Conservation (phyloP, 352 stramenopile species). For the Stephanocyclus meneghinianus region DNA sequence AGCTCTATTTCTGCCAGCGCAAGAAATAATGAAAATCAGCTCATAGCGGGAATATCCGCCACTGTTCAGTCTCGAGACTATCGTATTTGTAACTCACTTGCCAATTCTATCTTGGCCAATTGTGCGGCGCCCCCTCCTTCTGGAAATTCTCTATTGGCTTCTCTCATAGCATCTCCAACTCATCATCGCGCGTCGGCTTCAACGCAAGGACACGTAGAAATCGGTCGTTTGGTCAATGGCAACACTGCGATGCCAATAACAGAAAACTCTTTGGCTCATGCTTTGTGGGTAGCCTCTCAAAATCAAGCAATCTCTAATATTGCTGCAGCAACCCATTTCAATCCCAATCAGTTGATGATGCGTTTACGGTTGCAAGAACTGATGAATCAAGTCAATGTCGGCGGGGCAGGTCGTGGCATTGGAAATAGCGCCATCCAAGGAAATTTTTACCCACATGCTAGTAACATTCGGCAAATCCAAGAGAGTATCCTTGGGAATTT, state of each 20-base stretch:
- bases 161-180: neutral
- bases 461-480: too few species aligned
- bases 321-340: neutral
- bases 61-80: neutral
- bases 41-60: neutral
- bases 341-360: neutral
- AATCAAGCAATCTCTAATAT: neutral
- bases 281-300: neutral
- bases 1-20: neutral
- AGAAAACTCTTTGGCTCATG: neutral
- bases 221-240: neutral
- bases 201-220: neutral
- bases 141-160: neutral
- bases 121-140: neutral
- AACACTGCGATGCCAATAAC: neutral
- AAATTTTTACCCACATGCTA: neutral
- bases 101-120: neutral
- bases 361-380: neutral
- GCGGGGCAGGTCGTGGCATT: neutral
- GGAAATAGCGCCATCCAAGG: neutral
- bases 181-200: neutral
- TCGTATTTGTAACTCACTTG: neutral
- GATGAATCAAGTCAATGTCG: neutral
- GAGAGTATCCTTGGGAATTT: too few species aligned
- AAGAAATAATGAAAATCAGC: conserved; percentile 1